Evolutionary conservation across 2,329 filamentous ascomycete species (phyloP).

Genomic region (Elsinoe ampelina): DNA sequence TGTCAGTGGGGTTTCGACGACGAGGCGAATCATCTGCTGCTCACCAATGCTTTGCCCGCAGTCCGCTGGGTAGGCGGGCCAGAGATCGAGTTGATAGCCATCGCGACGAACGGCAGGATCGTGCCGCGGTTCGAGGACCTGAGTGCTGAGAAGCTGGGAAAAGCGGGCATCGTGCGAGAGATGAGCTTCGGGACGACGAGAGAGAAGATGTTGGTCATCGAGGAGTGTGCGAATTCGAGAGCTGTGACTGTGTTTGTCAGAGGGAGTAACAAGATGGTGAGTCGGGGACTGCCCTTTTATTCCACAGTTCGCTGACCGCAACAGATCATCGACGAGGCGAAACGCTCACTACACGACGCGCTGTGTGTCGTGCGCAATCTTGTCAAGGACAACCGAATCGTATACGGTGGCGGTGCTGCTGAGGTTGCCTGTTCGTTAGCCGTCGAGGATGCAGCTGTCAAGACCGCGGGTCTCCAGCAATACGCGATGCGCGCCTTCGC

Average conservation of each 20-base stretch:
- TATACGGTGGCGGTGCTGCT: slow-evolving; percentile 92
- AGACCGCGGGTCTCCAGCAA: slow-evolving; percentile 92
- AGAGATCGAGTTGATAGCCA: slow-evolving; percentile 96
- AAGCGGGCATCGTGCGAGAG: slow-evolving; percentile 80
- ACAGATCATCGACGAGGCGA: slow-evolving; percentile 97
- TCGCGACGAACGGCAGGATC: slow-evolving; percentile 95
- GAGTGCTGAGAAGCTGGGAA: slow-evolving; percentile 80
- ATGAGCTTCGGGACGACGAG: slow-evolving; percentile 95
- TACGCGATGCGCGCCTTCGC: slow-evolving; percentile 98
- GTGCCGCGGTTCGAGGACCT: slow-evolving; percentile 96
- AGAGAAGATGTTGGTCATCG: slow-evolving; percentile 99
- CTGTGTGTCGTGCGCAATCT: slow-evolving; percentile 96
- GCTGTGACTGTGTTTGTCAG: slow-evolving; percentile 94
- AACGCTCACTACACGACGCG: slow-evolving; percentile 92
- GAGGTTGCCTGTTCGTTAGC: slow-evolving; percentile 96
- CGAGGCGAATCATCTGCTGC: slow-evolving; percentile 91
- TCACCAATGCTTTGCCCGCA: slow-evolving; percentile 91
- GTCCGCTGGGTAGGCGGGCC: slow-evolving; percentile 97
- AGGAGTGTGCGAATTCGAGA: slow-evolving; percentile 95
- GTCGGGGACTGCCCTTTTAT: neutral
- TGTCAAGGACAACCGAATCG: slow-evolving; percentile 89
- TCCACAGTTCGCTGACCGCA: neutral
- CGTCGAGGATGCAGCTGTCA: slow-evolving; percentile 83
- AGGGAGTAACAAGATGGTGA: slow-evolving; percentile 92
- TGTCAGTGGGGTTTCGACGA: slow-evolving; percentile 99